Percentiles rank a stretch among this genome's conserved stretches.
These are phyloP conservation scores for Clitoria ternatea DNA, from an alignment of 306 rosid species.

Conservation along the genomic window DNA sequence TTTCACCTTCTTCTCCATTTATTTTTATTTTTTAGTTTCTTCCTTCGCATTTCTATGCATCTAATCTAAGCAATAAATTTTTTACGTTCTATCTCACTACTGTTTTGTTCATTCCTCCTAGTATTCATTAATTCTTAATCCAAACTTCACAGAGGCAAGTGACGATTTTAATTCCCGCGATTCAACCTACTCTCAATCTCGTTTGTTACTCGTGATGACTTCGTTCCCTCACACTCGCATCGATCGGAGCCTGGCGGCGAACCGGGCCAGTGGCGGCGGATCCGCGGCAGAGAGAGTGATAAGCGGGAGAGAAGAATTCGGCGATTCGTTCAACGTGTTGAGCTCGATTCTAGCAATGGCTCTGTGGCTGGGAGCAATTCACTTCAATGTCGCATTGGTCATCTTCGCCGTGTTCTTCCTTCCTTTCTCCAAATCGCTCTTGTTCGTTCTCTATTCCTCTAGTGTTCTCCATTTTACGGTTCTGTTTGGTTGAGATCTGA, in stretches of 20 bases:
- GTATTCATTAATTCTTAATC: too few relatives aligned
- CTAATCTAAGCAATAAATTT: too few relatives aligned
- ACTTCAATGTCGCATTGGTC: slow-evolving; percentile 44
- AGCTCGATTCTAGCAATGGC: slow-evolving; percentile 41
- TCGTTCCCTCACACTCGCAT: background rate
- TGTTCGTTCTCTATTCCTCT: slow-evolving; percentile 37
- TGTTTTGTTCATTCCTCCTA: too few relatives aligned
- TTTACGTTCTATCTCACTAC: too few relatives aligned
- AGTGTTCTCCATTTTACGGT: background rate
- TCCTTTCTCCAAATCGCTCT: slow-evolving; percentile 52
- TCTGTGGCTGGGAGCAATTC: slow-evolving; percentile 75
- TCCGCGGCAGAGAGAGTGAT: slow-evolving; percentile 23
- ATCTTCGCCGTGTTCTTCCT: slow-evolving; percentile 56
- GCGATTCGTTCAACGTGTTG: slow-evolving; percentile 23
- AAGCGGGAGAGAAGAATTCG: slow-evolving; percentile 32
- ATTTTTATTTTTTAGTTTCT: too few relatives aligned
- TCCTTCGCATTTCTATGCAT: too few relatives aligned
- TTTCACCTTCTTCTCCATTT: too few relatives aligned
- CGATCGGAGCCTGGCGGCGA: background rate
- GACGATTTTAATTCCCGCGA: too few relatives aligned
- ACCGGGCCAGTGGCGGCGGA: background rate
- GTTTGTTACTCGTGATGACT: background rate
- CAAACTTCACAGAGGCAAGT: too few relatives aligned
- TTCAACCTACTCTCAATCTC: too few relatives aligned
- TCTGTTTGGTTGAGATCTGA: background rate